A percentile compares a stretch with the other conserved stretches of the same genome.
Evolutionary conservation across 1,139 yeast genomes (phyloP).

Genomic region (Kodamaea arcana): DNA sequence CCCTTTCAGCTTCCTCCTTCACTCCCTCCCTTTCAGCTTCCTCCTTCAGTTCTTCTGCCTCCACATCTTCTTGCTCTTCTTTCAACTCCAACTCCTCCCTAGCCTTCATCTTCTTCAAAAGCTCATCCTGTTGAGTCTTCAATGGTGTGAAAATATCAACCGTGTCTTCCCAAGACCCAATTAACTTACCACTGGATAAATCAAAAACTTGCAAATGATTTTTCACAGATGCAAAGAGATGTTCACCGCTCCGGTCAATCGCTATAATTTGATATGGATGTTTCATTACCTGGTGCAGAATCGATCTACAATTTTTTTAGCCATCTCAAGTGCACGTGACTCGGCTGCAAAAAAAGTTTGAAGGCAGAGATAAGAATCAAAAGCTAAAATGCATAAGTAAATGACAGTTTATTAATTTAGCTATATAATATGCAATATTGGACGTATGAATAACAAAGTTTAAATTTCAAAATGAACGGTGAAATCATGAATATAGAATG

Average conservation of each 20-base stretch:
- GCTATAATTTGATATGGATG: constrained; percentile 65
- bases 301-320: neutral
- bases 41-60: constrained; percentile 12
- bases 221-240: constrained; percentile 54
- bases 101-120: constrained; percentile 19
- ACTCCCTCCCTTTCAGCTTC: constrained; percentile 19
- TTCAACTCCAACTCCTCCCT: constrained; percentile 7
- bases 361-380: no score
- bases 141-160: constrained; percentile 38
- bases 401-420: no score
- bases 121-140: constrained; percentile 45
- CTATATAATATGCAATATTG: no score
- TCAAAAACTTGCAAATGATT: constrained; percentile 53
- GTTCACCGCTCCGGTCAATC: constrained; percentile 38
- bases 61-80: constrained; percentile 19
- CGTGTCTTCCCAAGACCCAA: constrained; percentile 59
- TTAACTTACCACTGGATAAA: constrained; percentile 25
- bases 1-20: constrained; percentile 14
- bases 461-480: no score
- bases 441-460: no score
- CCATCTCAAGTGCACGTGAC: neutral
- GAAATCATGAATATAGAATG: no score
- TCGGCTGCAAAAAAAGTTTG: no score
- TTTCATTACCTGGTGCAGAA: constrained; percentile 33
- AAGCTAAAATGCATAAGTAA: no score